Percentiles rank a stretch among this genome's conserved stretches.
These are phyloP conservation scores for Fusarium tupiense DNA, from an alignment of 2,329 filamentous ascomycete species.

Conservation along the genomic window DNA sequence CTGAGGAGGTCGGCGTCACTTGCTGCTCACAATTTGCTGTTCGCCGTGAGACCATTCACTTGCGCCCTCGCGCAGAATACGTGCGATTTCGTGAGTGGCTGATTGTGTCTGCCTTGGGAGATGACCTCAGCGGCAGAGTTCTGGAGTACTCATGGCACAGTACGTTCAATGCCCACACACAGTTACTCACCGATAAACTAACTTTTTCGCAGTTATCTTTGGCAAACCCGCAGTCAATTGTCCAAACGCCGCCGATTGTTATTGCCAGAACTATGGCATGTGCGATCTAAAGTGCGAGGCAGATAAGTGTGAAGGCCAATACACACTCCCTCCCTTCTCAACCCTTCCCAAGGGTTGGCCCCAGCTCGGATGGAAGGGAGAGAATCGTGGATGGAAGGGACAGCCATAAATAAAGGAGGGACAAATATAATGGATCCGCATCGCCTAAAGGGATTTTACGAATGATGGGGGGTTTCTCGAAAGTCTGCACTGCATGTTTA, in stretches of 20 bases:
- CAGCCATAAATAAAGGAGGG: slow-evolving; percentile 27
- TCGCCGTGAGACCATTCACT: slow-evolving; percentile 60
- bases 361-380: slow-evolving; percentile 41
- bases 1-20: slow-evolving; percentile 62
- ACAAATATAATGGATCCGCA: background rate
- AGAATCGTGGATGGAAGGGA: slow-evolving; percentile 41
- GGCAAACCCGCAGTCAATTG: slow-evolving; percentile 68
- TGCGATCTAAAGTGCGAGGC: slow-evolving; percentile 59
- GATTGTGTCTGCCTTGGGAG: slow-evolving; percentile 62
- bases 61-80: slow-evolving; percentile 63
- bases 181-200: background rate
- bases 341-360: slow-evolving; percentile 72
- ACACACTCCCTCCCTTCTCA: slow-evolving; percentile 66
- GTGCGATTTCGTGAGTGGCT: slow-evolving; percentile 68
- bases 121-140: slow-evolving; percentile 66
- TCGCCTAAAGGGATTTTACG: slow-evolving; percentile 10
- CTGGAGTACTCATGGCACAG: slow-evolving; percentile 75
- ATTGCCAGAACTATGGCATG: slow-evolving; percentile 73
- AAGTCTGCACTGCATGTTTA: slow-evolving; percentile 1
- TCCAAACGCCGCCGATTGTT: slow-evolving; percentile 68
- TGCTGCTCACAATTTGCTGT: slow-evolving; percentile 75
- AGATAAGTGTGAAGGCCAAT: slow-evolving; percentile 64
- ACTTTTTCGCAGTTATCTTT: slow-evolving; percentile 61
- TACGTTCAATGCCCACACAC: slow-evolving; percentile 47
- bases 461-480: slow-evolving; percentile 14